Percentiles rank a stretch among this genome's conserved stretches.
Conservation (phyloP, 1,139 yeast genomes). For the Yamadazyma triangularis region DNA sequence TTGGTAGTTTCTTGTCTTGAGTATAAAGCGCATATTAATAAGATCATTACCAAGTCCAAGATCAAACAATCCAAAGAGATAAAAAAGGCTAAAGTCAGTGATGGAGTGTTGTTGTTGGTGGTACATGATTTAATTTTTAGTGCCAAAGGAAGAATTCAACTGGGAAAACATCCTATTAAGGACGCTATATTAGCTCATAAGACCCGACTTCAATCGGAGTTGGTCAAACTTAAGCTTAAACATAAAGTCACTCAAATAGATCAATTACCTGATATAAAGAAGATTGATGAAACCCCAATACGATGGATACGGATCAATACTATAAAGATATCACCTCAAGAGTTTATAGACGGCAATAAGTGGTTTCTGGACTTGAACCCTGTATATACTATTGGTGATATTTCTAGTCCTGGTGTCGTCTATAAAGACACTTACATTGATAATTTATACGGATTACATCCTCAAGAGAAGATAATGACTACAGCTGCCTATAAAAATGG, state of each 20-base stretch:
- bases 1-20: slow-evolving; percentile 72
- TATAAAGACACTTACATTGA: slow-evolving; percentile 72
- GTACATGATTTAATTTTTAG: slow-evolving; percentile 80
- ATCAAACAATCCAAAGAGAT: slow-evolving; percentile 41
- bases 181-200: slow-evolving; percentile 75
- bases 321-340: slow-evolving; percentile 36
- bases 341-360: slow-evolving; percentile 35
- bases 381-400: slow-evolving; percentile 45
- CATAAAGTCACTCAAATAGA: slow-evolving; percentile 45
- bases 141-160: slow-evolving; percentile 75
- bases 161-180: slow-evolving; percentile 84
- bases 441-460: slow-evolving; percentile 76
- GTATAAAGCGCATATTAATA: slow-evolving; percentile 57
- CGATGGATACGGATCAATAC: slow-evolving; percentile 85
- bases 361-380: slow-evolving; percentile 44
- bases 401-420: slow-evolving; percentile 52
- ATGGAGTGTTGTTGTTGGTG: slow-evolving; percentile 54
- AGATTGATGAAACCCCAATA: slow-evolving; percentile 67
- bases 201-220: slow-evolving; percentile 77
- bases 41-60: slow-evolving; percentile 62
- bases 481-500: slow-evolving; percentile 70
- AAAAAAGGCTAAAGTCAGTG: slow-evolving; percentile 36
- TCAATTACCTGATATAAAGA: slow-evolving; percentile 31
- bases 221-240: slow-evolving; percentile 70
- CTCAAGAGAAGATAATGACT: slow-evolving; percentile 61